Base-by-base conservation (phyloP, 2,329 filamentous ascomycete genomes). In the Sarocladiaceae sp. region DNA sequence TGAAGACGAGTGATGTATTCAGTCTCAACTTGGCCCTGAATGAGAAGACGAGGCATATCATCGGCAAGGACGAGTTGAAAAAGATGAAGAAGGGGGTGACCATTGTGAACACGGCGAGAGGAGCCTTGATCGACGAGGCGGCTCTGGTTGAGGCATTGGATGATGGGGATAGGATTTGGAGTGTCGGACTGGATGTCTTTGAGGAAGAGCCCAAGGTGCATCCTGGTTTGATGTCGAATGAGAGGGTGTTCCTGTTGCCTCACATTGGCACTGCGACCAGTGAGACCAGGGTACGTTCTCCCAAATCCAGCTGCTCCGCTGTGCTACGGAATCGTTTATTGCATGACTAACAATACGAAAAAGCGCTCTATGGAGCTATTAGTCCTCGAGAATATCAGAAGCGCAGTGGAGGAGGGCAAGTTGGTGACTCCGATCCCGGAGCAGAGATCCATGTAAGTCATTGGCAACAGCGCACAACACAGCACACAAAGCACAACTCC, bases 21-120 rank as follows among this genome's bases (percentile, higher is more conserved):
- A 84, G 81, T 59, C 67, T 88, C 64, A 87, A 88, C 62, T 65
- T 88, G 39, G 84, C 84, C 18, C 69, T 88, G 57, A 87, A 86
- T 62, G 82, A 84, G 64, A 72, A 78, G 60, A 84, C 86, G 58
- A 37, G 50, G 28, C 51, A 53, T 17, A 36, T 55, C 13, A 85
- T 88, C 60, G 78, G 78, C 37, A 81, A 75, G 17, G 61, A 70
- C 3, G 80, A 88, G 59, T 83, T 90, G 58, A 72, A 71, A 35
- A 80, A 81, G 65, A 90, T 89, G 86, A 90, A 89, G 68, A 72
- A 77, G 49, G 84, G 84, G 7, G 78, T 86, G 2, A 77, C 87
- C 3, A 75, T 90, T 18, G 76, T 89, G 57, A 90, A 89, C 65
- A 88, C 86, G 2, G 86, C 86, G 1, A 77, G 86, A 7, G 86